Base-by-base conservation (phyloP, 306 rosid species). In the Spatholobus suberectus region DNA sequence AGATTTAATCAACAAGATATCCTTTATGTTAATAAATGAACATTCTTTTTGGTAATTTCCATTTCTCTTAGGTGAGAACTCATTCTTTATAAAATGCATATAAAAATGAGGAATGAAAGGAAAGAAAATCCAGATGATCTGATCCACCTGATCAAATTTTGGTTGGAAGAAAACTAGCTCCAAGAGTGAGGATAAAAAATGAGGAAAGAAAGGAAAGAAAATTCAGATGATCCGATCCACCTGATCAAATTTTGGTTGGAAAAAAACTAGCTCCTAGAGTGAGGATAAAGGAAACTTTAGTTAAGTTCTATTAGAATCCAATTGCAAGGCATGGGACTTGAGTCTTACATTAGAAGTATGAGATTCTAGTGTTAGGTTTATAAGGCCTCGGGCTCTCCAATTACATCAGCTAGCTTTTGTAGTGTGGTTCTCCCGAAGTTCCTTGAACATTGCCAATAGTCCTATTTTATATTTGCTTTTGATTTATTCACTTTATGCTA, bases 1-100 rank as follows among this genome's bases (percentile, higher is more conserved):
- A 93, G 91, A 86, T 20, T 41, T 37, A 59, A 68, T 86, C 97
- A 93, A 72, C 93, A 93, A 81, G 91, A 96, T 96, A 96, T 96
- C 99, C 99, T 96, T 87, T 12, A 72, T 68, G 37, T 41, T 70
- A 58, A 27, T 43, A 62, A 70, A 38, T 76, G 21, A 63, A 70
- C n/a, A 34, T 47, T 37, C 1, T 67, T 51, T 70, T 61, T 18
- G 74, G 38, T 14, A 37, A n/a, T 69, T 46, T 18, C 27, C 23
- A 3, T 41, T 32, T 62, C 38, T 15, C 63, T 52, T 38, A 34
- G 37, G 21, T 40, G 13, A 26, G 41, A 62, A 78, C 38, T 51
- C 37, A 44, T 66, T 65, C 34, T 74, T 62, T 73, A 38, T 44
- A 20, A 75, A 24, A 58, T 43, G 66, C 44, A 70, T 41, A 27